These are phyloP conservation scores for Raphanus raphanistrum DNA, from an alignment of 345 rosid genomes.

Conservation along the genomic window DNA sequence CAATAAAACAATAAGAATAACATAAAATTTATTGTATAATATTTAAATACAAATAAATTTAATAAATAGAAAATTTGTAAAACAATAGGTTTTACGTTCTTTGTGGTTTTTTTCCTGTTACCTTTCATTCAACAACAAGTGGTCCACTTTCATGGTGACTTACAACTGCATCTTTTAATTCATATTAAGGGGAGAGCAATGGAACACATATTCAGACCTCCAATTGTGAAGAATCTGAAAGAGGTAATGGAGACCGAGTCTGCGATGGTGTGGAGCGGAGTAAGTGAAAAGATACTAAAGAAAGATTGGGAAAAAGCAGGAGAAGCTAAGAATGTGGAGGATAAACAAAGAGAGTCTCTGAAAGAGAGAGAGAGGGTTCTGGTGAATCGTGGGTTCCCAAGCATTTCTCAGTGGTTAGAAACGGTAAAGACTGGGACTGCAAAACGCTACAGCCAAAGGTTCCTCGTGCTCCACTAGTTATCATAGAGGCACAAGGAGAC, in stretches of 20 bases:
- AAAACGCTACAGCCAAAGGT: constrained; percentile 48
- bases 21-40: too few species aligned
- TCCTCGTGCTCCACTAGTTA: constrained; percentile 62
- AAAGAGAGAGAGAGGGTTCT: constrained; percentile 47
- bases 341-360: constrained; percentile 52
- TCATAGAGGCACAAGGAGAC: constrained; percentile 3
- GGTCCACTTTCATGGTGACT: too few species aligned
- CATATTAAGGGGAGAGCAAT: too few species aligned
- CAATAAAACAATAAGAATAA: too few species aligned
- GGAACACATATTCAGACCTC: constrained; percentile 42
- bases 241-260: constrained; percentile 61
- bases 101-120: too few species aligned
- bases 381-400: constrained; percentile 67
- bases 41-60: too few species aligned
- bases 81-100: too few species aligned
- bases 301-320: constrained; percentile 73
- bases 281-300: constrained; percentile 55
- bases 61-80: too few species aligned
- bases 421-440: constrained; percentile 61
- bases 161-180: too few species aligned
- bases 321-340: constrained; percentile 72
- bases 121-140: too few species aligned
- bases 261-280: constrained; percentile 60
- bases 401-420: constrained; percentile 47
- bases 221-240: constrained; percentile 52